phyloP scores from a whole-genome alignment of 345 rosid species.

The Laguncularia racemosa region DNA sequence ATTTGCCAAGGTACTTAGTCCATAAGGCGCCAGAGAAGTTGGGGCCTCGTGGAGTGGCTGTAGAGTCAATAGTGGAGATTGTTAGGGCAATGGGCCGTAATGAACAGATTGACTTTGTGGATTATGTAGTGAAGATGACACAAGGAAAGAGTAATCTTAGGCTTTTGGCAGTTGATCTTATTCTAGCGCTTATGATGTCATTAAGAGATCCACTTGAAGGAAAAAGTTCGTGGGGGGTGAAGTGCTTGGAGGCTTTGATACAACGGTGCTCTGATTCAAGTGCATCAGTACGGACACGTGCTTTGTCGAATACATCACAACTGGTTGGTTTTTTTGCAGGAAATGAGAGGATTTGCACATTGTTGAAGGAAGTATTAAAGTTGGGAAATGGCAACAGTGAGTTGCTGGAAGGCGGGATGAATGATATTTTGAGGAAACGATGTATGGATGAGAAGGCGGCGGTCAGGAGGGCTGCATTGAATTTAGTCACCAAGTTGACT shows the following conservation, averaged over 20 bases:
- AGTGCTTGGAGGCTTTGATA: conserved; percentile 57
- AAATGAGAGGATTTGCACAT: conserved; percentile 31
- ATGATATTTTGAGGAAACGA: conserved; percentile 55
- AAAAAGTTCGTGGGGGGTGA: conserved; percentile 43
- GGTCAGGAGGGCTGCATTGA: conserved; percentile 73
- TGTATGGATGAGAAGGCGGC: conserved; percentile 88
- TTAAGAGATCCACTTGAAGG: conserved; percentile 39
- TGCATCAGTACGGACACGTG: conserved; percentile 66
- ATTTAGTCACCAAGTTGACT: conserved; percentile 60
- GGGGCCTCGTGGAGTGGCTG: conserved; percentile 71
- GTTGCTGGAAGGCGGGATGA: conserved; percentile 29
- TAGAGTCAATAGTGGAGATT: conserved; percentile 72
- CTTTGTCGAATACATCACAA: conserved; percentile 75
- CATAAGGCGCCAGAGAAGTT: conserved; percentile 90
- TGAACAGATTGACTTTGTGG: conserved; percentile 45
- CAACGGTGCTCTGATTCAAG: conserved; percentile 59
- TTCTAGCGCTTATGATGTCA: conserved; percentile 40
- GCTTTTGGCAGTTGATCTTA: conserved; percentile 76
- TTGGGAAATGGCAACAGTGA: conserved; percentile 24
- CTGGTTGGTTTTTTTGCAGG: conserved; percentile 51
- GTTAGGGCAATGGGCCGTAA: conserved; percentile 45
- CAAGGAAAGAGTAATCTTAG: conserved; percentile 67
- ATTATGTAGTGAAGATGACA: conserved; percentile 58
- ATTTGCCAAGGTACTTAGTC: conserved; percentile 59
- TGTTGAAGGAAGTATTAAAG: conserved; percentile 52